A percentile compares a stretch with the other conserved stretches of the same genome.
These are phyloP conservation scores for Colletotrichum sp. DNA, from an alignment of 2,329 filamentous ascomycete species.

Conservation along the genomic window DNA sequence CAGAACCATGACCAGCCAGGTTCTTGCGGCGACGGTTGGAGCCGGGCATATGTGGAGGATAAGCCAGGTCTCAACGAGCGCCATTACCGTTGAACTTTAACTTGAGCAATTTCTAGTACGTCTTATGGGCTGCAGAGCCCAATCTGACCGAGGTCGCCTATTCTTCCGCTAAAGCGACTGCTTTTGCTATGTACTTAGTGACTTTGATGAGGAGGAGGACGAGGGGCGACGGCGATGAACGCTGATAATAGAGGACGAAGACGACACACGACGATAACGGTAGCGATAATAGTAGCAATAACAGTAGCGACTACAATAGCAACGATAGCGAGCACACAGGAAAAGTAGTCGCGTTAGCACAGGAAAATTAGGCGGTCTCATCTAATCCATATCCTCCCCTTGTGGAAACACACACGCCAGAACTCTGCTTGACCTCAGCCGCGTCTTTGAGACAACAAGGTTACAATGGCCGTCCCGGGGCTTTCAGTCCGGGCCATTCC, in stretches of 20 bases:
- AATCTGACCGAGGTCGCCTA: too few species aligned
- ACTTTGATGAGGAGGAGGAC: too few species aligned
- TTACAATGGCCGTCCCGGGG: neutral
- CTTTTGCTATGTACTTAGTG: too few species aligned
- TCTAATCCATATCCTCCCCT: neutral
- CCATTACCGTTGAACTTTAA: neutral
- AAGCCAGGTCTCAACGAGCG: neutral
- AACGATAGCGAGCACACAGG: too few species aligned
- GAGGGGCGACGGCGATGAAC: too few species aligned
- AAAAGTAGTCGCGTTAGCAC: too few species aligned
- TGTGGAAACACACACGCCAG: neutral
- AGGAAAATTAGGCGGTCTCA: neutral
- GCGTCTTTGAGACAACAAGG: neutral
- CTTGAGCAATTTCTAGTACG: neutral
- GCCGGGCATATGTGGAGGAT: neutral
- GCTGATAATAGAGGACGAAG: too few species aligned
- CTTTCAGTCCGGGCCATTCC: neutral
- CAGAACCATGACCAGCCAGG: neutral
- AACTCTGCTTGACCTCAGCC: neutral
- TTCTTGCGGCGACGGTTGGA: neutral
- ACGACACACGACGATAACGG: too few species aligned
- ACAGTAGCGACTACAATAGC: too few species aligned
- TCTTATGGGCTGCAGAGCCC: too few species aligned
- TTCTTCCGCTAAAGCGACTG: too few species aligned
- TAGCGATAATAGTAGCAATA: too few species aligned